Evolutionary conservation across 2,329 filamentous ascomycete genomes (phyloP).

Genomic region (Phyllosticta citriasiana): DNA sequence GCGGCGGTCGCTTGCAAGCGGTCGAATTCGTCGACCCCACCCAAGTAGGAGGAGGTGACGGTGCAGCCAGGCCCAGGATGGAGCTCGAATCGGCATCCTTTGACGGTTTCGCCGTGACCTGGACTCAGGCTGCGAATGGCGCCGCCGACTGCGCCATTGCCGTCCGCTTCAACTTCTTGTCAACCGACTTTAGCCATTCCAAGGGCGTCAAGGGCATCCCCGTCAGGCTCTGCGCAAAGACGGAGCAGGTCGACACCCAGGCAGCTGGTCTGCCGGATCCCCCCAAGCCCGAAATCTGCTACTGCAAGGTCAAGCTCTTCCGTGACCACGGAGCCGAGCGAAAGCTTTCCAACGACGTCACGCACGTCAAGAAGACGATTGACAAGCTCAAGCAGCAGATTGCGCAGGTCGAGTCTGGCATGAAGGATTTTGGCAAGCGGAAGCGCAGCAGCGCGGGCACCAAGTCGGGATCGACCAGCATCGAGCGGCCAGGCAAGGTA

Average conservation of each 20-base stretch:
- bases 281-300: conserved; percentile 61
- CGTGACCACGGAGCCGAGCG: conserved; percentile 91
- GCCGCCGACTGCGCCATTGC: conserved; percentile 71
- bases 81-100: conserved; percentile 61
- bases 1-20: conserved; percentile 83
- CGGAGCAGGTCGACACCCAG: conserved; percentile 48
- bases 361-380: conserved; percentile 91
- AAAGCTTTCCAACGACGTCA: conserved; percentile 88
- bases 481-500: conserved; percentile 64
- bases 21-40: conserved; percentile 79
- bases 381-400: conserved; percentile 95
- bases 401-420: conserved; percentile 56
- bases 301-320: conserved; percentile 95
- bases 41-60: conserved; percentile 44
- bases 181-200: conserved; percentile 96
- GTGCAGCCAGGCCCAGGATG: conserved; percentile 35
- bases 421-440: conserved; percentile 50
- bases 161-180: conserved; percentile 95
- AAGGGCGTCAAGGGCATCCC: conserved; percentile 98
- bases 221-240: conserved; percentile 86
- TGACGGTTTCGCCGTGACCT: conserved; percentile 85
- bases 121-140: conserved; percentile 60
- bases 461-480: conserved; percentile 37
- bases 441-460: conserved; percentile 44
- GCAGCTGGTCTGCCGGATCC: conserved; percentile 35